These are phyloP conservation scores for Globisporangium mamillatum DNA, from an alignment of 352 stramenopile species.

Conservation along the genomic window DNA sequence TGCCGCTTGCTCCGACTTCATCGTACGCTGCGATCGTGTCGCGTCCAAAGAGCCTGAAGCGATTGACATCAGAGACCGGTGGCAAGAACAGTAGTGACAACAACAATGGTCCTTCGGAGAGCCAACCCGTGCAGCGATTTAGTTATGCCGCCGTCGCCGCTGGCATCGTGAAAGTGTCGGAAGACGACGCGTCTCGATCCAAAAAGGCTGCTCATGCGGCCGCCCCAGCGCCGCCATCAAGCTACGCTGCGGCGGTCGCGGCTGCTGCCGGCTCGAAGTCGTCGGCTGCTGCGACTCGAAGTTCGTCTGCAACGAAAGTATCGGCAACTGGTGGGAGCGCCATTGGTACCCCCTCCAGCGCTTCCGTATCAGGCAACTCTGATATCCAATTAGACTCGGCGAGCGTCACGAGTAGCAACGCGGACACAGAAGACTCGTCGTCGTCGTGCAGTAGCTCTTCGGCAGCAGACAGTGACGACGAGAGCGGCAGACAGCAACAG, in stretches of 20 bases:
- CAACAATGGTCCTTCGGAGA: slow-evolving; percentile 3
- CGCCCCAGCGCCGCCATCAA: slow-evolving; percentile 38
- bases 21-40: slow-evolving; percentile 65
- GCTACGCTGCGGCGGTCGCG: slow-evolving; percentile 67
- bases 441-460: slow-evolving; percentile 49
- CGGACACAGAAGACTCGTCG: slow-evolving; percentile 77
- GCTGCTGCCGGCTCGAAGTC: slow-evolving; percentile 23
- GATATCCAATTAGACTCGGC: slow-evolving; percentile 41
- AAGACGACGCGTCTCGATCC: slow-evolving; percentile 13
- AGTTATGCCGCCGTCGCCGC: slow-evolving; percentile 74
- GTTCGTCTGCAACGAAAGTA: slow-evolving; percentile 8
- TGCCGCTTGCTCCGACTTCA: slow-evolving; percentile 24
- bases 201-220: not conserved
- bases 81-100: slow-evolving; percentile 5
- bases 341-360: not conserved
- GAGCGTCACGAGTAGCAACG: slow-evolving; percentile 76
- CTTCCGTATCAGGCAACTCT: not conserved
- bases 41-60: slow-evolving; percentile 30
- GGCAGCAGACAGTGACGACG: slow-evolving; percentile 53
- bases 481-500: slow-evolving; percentile 20
- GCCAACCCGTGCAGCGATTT: slow-evolving; percentile 33
- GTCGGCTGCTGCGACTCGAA: not conserved
- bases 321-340: slow-evolving; percentile 4
- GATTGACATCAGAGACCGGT: slow-evolving; percentile 23
- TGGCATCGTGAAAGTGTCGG: slow-evolving; percentile 47